Evolutionary conservation across 108 stramenopile genomes (phyloP).

Genomic region (Cyclotella distinguenda): DNA sequence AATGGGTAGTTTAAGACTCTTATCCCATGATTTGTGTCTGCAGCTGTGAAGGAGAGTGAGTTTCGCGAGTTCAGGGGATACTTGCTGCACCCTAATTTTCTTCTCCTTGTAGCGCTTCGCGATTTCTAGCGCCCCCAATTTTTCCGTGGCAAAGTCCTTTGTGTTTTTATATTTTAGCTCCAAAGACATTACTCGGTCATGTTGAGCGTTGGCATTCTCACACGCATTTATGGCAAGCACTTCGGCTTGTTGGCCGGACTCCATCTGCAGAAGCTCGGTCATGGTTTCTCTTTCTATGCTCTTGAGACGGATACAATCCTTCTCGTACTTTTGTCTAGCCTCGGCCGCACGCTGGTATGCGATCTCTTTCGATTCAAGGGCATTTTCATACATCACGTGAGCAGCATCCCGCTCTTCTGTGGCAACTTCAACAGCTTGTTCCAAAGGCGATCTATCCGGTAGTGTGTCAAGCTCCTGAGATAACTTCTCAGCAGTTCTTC

Average conservation of each 20-base stretch:
- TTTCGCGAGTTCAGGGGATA: constrained; percentile 58
- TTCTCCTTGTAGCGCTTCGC: constrained; percentile 72
- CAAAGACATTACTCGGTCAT: constrained; percentile 44
- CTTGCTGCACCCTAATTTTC: constrained; percentile 47
- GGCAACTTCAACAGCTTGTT: constrained; percentile 37
- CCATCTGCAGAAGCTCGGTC: constrained; percentile 34
- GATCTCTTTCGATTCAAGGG: constrained; percentile 49
- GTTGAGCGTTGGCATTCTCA: constrained; percentile 48
- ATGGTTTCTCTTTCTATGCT: constrained; percentile 57
- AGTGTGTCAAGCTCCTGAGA: constrained; percentile 32
- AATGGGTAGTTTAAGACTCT: constrained; percentile 58
- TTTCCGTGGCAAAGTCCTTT: constrained; percentile 44
- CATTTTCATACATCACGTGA: constrained; percentile 48
- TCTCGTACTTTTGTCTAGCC: constrained; percentile 58
- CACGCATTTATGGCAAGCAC: constrained; percentile 59
- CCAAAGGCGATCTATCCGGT: constrained; percentile 32
- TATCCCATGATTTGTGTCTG: constrained; percentile 62
- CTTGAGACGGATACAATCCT: constrained; percentile 39
- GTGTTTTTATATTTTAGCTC: constrained; percentile 36
- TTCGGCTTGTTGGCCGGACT: constrained; percentile 52
- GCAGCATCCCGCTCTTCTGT: constrained; percentile 41
- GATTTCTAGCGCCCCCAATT: constrained; percentile 47
- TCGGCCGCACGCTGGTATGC: constrained; percentile 48
- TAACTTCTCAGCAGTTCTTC: constrained; percentile 53
- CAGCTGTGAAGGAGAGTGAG: constrained; percentile 62